Evolutionary conservation across 148 eudicot species (phyloP).

Genomic region (Salicornia ramosissima): DNA sequence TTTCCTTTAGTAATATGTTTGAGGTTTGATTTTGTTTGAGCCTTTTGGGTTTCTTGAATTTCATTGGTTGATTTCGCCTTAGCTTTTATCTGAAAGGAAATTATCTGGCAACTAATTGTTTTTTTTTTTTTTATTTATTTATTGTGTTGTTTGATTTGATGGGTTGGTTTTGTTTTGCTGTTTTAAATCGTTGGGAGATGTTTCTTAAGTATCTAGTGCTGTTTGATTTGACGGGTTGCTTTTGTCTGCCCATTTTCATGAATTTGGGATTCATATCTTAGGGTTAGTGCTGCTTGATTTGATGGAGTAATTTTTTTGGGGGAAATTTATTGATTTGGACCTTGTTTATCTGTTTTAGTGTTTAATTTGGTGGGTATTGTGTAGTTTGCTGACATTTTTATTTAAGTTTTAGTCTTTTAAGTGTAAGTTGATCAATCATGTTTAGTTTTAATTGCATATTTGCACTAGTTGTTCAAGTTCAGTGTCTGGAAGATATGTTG

Average conservation of each 20-base stretch:
- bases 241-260: neutral
- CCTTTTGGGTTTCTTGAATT: neutral
- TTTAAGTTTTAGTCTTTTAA: neutral
- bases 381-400: neutral
- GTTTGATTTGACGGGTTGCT: neutral
- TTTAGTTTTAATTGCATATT: neutral
- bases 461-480: too few species aligned
- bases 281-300: conserved; percentile 5
- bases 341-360: conserved; percentile 1
- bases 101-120: too few species aligned
- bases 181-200: neutral
- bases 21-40: neutral
- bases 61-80: neutral
- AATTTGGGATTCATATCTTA: too few species aligned
- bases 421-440: neutral
- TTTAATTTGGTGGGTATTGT: neutral
- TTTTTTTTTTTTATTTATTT: too few species aligned
- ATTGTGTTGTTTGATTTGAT: neutral
- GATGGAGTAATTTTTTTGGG: too few species aligned
- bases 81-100: too few species aligned
- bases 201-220: neutral
- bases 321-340: neutral
- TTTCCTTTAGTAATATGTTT: neutral
- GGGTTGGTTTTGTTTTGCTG: conserved; percentile 9
- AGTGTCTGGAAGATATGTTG: neutral